Evolutionary conservation across 805 yeast species (phyloP).

Genomic region (Ogataea pilisensis): DNA sequence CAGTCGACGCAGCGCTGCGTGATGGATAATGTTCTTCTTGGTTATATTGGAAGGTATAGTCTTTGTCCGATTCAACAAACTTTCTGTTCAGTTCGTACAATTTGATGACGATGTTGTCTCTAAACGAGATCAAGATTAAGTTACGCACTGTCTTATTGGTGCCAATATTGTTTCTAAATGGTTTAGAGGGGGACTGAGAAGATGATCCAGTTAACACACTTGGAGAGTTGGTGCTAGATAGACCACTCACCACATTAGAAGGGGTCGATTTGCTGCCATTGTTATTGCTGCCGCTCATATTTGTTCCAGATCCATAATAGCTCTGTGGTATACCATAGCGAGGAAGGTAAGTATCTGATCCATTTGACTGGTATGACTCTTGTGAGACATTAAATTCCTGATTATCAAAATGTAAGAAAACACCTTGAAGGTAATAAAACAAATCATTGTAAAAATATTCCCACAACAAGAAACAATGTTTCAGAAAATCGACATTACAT

Average conservation of each 20-base stretch:
- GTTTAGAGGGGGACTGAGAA: neutral
- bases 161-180: neutral
- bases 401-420: conserved; percentile 54
- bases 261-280: neutral
- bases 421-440: conserved; percentile 55
- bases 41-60: too few relatives aligned
- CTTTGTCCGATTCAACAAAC: conserved; percentile 21
- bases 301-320: too few relatives aligned
- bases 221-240: neutral
- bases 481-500: conserved; percentile 22
- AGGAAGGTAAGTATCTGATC: too few relatives aligned
- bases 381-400: conserved; percentile 17
- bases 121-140: conserved; percentile 40
- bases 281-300: too few relatives aligned
- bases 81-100: conserved; percentile 41
- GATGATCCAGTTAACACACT: neutral
- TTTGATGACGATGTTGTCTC: conserved; percentile 52
- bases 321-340: too few relatives aligned
- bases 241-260: neutral
- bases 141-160: conserved; percentile 31
- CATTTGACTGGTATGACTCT: neutral
- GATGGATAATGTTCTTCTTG: too few relatives aligned
- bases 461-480: conserved; percentile 49
- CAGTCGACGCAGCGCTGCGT: neutral
- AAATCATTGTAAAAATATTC: conserved; percentile 50